A percentile compares a stretch with the other conserved stretches of the same genome.
Evolutionary conservation across 345 rosid species (phyloP).

Genomic region (Isatis tinctoria): DNA sequence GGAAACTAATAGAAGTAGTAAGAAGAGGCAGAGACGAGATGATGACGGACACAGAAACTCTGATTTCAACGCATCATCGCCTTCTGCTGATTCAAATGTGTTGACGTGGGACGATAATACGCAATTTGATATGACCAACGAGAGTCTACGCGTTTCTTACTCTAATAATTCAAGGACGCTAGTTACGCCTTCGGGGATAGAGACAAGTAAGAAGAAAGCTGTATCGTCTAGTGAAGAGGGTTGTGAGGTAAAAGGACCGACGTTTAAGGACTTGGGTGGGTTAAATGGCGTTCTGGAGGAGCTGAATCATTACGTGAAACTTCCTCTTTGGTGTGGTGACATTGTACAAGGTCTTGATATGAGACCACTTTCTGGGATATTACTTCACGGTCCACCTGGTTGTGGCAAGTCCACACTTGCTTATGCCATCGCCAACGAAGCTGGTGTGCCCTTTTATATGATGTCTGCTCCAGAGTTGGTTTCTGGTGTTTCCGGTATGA

Average conservation of each 20-base stretch:
- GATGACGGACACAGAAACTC: neutral
- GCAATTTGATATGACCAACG: neutral
- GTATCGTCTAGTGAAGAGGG: neutral
- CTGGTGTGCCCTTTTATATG: slow-evolving; percentile 50
- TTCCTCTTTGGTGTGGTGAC: slow-evolving; percentile 54
- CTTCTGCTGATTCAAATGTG: neutral
- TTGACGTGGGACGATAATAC: neutral
- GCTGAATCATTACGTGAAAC: slow-evolving; percentile 43
- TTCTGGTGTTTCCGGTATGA: slow-evolving; percentile 42
- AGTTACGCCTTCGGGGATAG: no score
- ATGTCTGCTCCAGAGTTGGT: slow-evolving; percentile 59
- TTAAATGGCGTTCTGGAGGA: slow-evolving; percentile 25
- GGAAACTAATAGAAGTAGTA: neutral
- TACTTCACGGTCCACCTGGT: slow-evolving; percentile 56
- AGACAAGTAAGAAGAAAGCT: neutral
- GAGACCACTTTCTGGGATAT: slow-evolving; percentile 50
- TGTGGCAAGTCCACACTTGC: slow-evolving; percentile 55
- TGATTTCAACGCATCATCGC: neutral
- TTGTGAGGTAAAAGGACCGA: neutral
- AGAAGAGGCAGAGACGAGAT: neutral
- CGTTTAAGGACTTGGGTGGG: slow-evolving; percentile 11
- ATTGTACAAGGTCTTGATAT: slow-evolving; percentile 37
- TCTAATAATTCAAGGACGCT: neutral
- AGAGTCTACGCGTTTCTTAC: neutral
- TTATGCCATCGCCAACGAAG: slow-evolving; percentile 57